Base-by-base conservation (phyloP, 352 stramenopile genomes). In the Phytophthora cactorum region DNA sequence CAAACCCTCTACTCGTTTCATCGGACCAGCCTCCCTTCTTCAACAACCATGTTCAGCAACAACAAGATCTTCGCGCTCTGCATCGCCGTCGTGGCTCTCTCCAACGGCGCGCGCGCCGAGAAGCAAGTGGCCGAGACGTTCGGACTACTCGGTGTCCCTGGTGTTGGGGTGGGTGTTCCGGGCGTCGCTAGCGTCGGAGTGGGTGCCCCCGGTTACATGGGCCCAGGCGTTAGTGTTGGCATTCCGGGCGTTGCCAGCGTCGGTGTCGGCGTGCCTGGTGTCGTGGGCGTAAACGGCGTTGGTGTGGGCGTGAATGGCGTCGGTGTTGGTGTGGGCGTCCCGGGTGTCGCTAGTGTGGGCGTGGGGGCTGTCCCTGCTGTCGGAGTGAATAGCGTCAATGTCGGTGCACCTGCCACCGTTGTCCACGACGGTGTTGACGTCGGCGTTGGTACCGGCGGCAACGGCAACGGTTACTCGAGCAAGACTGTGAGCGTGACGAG, bases 401-500 rank as follows among this genome's bases (percentile, higher is more conserved):
- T 45, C 5, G 36, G 36, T n/a, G 11, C 36, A 10, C 36, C 36
- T 43, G 36, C 36, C 36, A 43, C 36, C 10, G 51, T 57, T 34
- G 51, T 57, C 29, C 51, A 57, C 32, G 51, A 57, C 17, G 32
- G 32, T 22, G 38, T n/a, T 15, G 38, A 60, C 29, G 53, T 41
- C 39, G 29, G 39, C 27, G 53, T 51, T 39, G 39, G 53, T 32
- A 60, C 53, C 6, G 39, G 28, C 36, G 36, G 36, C 36, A 43
- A 32, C 11, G 52, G 17, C 52, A 41, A 60, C 4, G 53, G 53
- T 15, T 51, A 60, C 39, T 60, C 53, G 39, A 60, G 39, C 39
- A 60, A 60, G 15, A 51, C 39, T 27, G 39, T 60, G 10, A 51
- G 5, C 2, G 52, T 59, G 52, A 59, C 38, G 25, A 59, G 52